Evolutionary conservation across 768 basidiomycete species (phyloP), one percentile per base, ranked within the genome.

Genomic region (Hypholoma fasciculare): DNA sequence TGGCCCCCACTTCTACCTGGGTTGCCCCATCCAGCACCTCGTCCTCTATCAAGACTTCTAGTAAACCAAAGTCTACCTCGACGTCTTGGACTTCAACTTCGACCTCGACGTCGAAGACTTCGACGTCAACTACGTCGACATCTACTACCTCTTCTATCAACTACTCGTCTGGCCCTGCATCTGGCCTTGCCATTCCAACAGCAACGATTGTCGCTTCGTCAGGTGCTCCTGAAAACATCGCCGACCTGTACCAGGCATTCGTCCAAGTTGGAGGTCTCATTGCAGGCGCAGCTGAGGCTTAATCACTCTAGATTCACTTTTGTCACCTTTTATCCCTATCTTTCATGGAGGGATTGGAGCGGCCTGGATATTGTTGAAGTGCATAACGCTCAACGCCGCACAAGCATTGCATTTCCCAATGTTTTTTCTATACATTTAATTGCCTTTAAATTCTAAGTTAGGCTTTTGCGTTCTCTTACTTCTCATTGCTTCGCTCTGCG

Each of bases 181-280:
- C 70, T 52, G 71, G 67, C 16, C 60, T 74, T 44, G 70, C 74
- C 23, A 60, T 70, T n/a, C 60, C 78, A 26, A 61, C 71, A 51
- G 73, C 76, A 27, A 60, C 70, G 48, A 48, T 69, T 36, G 60
- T 58, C 14, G 36, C 40, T 16, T 8, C 27, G 8, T 34, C 62
- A 0, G 59, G 56, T 20, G 30, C 54, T 7, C 7, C 54, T 3
- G 55, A 76, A 48, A 62, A 72, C 49, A 38, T 71, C 27, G 63
- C 58, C 12, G 56, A 51, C 38, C 59, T 82, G 17, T 71, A 75
- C 50, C 57, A 72, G 46, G 67, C 71, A n/a, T 37, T 82, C 44
- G 55, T 81, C 49, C 69, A 69, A 34, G 23, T 82, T 20, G 78
- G 72, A 14, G 69, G 69, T 9, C 42, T 78, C 39, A 65, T 69